Conservation (phyloP, 2,329 filamentous ascomycete species). For the Scedosporium aurantiacum region DNA sequence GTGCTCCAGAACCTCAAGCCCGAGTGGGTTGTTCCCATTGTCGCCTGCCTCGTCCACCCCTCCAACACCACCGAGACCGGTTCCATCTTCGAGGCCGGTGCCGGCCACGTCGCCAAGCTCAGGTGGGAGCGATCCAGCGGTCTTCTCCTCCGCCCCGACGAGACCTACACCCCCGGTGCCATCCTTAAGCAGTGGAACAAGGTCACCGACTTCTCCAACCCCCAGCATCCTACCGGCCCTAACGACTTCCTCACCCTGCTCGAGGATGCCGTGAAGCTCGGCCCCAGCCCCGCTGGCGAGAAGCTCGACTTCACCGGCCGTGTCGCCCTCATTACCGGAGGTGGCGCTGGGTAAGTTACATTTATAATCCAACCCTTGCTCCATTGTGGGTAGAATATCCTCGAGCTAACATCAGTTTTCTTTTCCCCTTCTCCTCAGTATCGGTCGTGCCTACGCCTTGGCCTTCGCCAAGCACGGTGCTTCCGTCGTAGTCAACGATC, state of each 20-base stretch:
- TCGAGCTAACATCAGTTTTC: neutral
- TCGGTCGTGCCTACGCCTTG: constrained; percentile 82
- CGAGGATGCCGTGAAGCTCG: constrained; percentile 71
- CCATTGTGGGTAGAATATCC: neutral
- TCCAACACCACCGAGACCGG: constrained; percentile 76
- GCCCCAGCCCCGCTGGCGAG: constrained; percentile 59
- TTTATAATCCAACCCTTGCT: neutral
- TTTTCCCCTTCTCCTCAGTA: constrained; percentile 31
- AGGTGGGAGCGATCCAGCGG: constrained; percentile 91
- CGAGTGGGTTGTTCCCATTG: constrained; percentile 89
- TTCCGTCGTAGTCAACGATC: constrained; percentile 85
- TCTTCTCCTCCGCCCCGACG: constrained; percentile 79
- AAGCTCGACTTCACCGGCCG: constrained; percentile 73
- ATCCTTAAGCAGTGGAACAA: constrained; percentile 83
- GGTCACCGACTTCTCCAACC: constrained; percentile 73
- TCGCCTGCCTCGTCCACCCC: constrained; percentile 78
- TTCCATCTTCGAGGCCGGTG: constrained; percentile 85
- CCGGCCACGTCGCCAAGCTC: constrained; percentile 83
- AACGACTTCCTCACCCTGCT: constrained; percentile 82
- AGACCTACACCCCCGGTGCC: constrained; percentile 76
- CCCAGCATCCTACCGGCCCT: constrained; percentile 72
- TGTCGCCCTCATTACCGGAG: constrained; percentile 79
- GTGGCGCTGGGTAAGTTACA: constrained; percentile 57
- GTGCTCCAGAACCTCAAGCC: constrained; percentile 76
- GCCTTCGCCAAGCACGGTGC: constrained; percentile 79